Conservation (phyloP, 148 eudicot genomes). For the Camellia sinensis region DNA sequence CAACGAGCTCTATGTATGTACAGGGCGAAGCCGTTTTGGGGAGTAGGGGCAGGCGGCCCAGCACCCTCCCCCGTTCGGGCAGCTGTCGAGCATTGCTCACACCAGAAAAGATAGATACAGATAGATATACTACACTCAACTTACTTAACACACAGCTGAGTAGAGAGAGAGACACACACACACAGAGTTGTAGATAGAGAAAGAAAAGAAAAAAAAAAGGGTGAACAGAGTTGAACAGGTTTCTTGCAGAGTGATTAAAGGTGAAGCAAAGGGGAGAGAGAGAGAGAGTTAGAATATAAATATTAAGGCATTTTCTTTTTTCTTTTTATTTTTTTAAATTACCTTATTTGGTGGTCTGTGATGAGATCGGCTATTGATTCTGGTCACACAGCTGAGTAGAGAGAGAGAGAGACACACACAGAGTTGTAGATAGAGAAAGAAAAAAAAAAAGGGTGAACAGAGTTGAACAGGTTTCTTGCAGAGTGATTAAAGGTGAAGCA, state of each 20-base stretch:
- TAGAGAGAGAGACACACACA: conserved; percentile 6
- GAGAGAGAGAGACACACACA: conserved; percentile 13
- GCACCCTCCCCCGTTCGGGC: neutral
- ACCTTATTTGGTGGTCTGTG: neutral
- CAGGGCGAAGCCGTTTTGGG: conserved; percentile 2
- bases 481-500: neutral
- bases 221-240: conserved; percentile 4
- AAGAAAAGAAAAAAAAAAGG: conserved; percentile 13
- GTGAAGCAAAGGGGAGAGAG: neutral
- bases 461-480: conserved; percentile 11
- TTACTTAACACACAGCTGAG: neutral
- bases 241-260: neutral
- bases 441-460: conserved; percentile 6
- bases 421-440: neutral
- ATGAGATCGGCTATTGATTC: conserved; percentile 24
- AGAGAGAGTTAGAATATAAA: neutral
- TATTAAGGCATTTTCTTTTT: conserved; percentile 7
- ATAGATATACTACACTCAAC: neutral
- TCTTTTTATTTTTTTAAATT: too few relatives aligned
- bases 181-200: neutral
- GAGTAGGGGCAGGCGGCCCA: conserved; percentile 7
- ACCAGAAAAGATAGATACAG: conserved; percentile 18
- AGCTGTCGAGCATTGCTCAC: conserved; percentile 17
- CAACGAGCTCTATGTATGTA: neutral
- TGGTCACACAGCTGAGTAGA: neutral